Evolutionary conservation across 192 early-diverging fungal species (phyloP).

Genomic region (Haplosporangium gracile): DNA sequence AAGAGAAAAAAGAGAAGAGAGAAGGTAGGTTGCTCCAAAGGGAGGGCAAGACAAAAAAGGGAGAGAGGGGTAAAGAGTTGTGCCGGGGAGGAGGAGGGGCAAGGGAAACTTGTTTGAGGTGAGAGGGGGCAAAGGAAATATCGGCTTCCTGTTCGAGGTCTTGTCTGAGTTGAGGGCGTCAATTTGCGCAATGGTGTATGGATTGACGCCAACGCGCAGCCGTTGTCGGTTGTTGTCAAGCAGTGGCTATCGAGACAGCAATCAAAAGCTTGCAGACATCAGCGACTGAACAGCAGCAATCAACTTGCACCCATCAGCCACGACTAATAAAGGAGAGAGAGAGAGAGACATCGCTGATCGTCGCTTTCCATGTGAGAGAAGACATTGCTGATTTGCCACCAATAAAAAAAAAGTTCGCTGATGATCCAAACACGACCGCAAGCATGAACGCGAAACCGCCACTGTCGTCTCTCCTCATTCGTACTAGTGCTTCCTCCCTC

Average conservation of each 20-base stretch:
- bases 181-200: background rate
- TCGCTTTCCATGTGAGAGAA: too few relatives aligned
- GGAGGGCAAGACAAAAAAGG: background rate
- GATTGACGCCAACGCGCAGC: conserved; percentile 3
- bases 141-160: background rate
- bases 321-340: too few relatives aligned
- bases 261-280: background rate
- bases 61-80: background rate
- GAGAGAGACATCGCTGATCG: too few relatives aligned
- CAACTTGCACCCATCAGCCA: too few relatives aligned
- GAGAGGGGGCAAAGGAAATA: background rate
- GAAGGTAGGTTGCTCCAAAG: background rate
- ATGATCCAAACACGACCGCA: too few relatives aligned
- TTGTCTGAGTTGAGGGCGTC: too few relatives aligned
- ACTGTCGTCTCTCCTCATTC: too few relatives aligned
- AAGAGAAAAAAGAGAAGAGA: background rate
- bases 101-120: background rate
- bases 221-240: background rate
- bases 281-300: too few relatives aligned
- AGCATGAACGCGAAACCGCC: too few relatives aligned
- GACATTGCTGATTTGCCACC: too few relatives aligned
- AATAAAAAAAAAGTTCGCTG: too few relatives aligned
- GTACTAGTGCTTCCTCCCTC: too few relatives aligned
- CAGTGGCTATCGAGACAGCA: background rate
- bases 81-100: background rate